These are phyloP conservation scores for Fusarium musae DNA, from an alignment of 2,329 filamentous ascomycete species.

Conservation along the genomic window DNA sequence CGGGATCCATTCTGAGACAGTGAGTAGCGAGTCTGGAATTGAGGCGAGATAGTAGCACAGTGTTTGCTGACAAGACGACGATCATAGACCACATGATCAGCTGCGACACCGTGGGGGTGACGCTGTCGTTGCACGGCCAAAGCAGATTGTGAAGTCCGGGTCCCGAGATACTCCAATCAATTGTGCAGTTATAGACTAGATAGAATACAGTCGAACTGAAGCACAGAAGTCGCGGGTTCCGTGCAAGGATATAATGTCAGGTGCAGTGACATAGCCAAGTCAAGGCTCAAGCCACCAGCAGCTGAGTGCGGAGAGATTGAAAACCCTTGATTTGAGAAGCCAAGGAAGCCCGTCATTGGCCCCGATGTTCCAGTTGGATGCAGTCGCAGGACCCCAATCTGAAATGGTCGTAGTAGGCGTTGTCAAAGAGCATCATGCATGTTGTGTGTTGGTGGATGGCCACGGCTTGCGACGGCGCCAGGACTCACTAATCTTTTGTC, in stretches of 20 bases:
- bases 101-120: slow-evolving; percentile 24
- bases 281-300: slow-evolving; percentile 19
- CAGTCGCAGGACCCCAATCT: neutral
- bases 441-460: slow-evolving; percentile 22
- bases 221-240: slow-evolving; percentile 14
- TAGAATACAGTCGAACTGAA: neutral
- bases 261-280: slow-evolving; percentile 9
- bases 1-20: slow-evolving; percentile 11
- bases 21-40: slow-evolving; percentile 18
- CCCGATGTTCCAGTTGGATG: neutral
- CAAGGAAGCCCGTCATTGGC: neutral
- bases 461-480: slow-evolving; percentile 29
- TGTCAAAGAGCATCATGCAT: slow-evolving; percentile 2
- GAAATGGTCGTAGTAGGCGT: neutral
- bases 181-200: neutral
- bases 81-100: slow-evolving; percentile 33
- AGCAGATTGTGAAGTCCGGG: slow-evolving; percentile 26
- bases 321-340: neutral
- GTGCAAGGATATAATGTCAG: slow-evolving; percentile 7
- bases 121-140: slow-evolving; percentile 25
- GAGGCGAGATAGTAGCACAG: slow-evolving; percentile 29
- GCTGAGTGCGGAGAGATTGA: neutral
- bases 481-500: neutral
- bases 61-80: slow-evolving; percentile 25
- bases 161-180: slow-evolving; percentile 22